Evolutionary conservation across 345 rosid genomes (phyloP).

Genomic region (Capsella bursapastoris): DNA sequence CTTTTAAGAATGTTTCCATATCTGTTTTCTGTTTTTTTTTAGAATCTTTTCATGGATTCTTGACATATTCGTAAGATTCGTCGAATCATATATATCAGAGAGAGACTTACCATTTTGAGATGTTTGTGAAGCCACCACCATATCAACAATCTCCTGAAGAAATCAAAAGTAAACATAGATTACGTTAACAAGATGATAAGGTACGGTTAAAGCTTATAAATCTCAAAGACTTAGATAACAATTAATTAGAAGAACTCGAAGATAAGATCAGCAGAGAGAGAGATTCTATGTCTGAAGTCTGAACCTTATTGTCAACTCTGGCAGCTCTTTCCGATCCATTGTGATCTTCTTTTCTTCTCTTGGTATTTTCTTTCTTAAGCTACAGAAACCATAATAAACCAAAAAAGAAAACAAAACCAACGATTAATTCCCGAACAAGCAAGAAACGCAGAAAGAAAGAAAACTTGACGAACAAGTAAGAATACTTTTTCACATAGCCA

Average conservation of each 20-base stretch:
- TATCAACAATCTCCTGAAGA: slow-evolving; percentile 27
- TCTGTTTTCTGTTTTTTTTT: background rate
- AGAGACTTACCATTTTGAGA: slow-evolving; percentile 28
- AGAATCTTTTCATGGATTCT: background rate
- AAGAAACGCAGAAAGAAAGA: background rate
- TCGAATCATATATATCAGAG: background rate
- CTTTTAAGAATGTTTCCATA: slow-evolving; percentile 8
- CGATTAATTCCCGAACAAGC: background rate
- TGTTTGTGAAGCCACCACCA: slow-evolving; percentile 17
- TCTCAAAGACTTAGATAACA: background rate
- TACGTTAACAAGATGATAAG: background rate
- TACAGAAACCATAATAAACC: background rate
- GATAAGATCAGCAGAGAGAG: slow-evolving; percentile 2
- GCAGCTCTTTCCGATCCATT: slow-evolving; percentile 49
- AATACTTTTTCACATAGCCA: slow-evolving; percentile 62
- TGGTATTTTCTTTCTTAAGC: slow-evolving; percentile 70
- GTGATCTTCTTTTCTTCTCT: slow-evolving; percentile 74
- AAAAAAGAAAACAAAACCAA: background rate
- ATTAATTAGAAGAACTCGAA: background rate
- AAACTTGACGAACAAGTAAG: slow-evolving; percentile 13
- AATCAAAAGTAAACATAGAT: slow-evolving; percentile 8
- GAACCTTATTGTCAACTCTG: slow-evolving; percentile 68
- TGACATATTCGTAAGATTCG: background rate
- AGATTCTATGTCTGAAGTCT: slow-evolving; percentile 24
- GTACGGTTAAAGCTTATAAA: background rate